phyloP scores from a whole-genome alignment of 345 rosid species.

The Arabis hirsuta region DNA sequence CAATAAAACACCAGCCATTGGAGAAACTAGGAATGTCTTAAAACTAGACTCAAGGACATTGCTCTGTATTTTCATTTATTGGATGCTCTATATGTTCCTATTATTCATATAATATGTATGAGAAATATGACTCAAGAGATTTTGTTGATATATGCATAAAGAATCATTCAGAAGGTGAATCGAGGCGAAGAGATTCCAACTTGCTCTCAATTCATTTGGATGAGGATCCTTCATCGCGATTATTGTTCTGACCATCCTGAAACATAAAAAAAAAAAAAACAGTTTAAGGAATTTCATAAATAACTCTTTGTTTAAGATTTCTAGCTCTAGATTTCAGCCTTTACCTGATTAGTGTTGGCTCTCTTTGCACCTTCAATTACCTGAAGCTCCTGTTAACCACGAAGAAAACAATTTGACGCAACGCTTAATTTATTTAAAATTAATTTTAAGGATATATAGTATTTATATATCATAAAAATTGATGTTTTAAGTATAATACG shows the following conservation, averaged over 20 bases:
- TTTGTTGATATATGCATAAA: too few species aligned
- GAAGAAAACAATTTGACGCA: too few species aligned
- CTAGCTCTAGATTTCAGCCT: too few species aligned
- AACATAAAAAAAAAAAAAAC: neutral
- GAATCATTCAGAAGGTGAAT: conserved; percentile 3
- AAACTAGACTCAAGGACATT: neutral
- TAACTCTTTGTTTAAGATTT: too few species aligned
- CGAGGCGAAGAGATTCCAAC: conserved; percentile 5
- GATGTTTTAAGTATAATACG: too few species aligned
- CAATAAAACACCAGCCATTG: neutral
- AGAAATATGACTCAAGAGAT: neutral
- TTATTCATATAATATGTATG: neutral
- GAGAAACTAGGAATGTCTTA: neutral
- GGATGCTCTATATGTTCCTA: neutral
- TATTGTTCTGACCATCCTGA: conserved; percentile 4
- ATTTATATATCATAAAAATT: too few species aligned
- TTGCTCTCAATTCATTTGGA: conserved; percentile 8
- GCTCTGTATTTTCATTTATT: neutral
- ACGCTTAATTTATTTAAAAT: too few species aligned
- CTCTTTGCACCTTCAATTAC: too few species aligned
- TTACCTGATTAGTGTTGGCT: too few species aligned
- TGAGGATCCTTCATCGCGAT: conserved; percentile 1
- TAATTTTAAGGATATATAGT: too few species aligned
- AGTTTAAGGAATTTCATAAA: too few species aligned
- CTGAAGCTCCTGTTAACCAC: too few species aligned